phyloP scores from a whole-genome alignment of 169 alveolate species.

The Cryptosporidium tyzzeri region DNA sequence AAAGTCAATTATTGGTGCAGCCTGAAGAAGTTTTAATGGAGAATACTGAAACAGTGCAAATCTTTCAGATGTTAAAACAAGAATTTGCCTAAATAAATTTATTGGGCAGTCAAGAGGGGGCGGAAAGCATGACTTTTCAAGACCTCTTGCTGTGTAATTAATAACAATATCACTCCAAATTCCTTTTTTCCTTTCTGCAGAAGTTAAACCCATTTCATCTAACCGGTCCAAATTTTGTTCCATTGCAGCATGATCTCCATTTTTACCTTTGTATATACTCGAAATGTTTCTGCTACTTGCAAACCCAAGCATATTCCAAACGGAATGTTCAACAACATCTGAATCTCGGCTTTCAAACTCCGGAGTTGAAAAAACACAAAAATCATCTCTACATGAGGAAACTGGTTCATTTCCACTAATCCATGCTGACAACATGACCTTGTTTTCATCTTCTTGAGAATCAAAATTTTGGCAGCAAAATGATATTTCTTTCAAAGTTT shows the following conservation, averaged over 20 bases:
- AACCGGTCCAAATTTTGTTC: conserved; percentile 51
- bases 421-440: conserved; percentile 40
- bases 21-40: conserved; percentile 52
- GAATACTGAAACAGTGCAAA: conserved; percentile 68
- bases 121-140: conserved; percentile 72
- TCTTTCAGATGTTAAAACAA: conserved; percentile 70
- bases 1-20: conserved; percentile 58
- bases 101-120: conserved; percentile 75
- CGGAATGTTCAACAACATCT: neutral
- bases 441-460: conserved; percentile 2
- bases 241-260: conserved; percentile 76
- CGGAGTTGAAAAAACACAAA: conserved; percentile 67
- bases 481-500: neutral
- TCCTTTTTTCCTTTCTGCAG: conserved; percentile 34
- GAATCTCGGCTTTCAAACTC: conserved; percentile 34
- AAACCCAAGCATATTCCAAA: conserved; percentile 74
- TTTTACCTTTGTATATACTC: conserved; percentile 42
- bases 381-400: conserved; percentile 70
- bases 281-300: conserved; percentile 16
- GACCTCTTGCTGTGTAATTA: conserved; percentile 67
- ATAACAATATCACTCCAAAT: conserved; percentile 74
- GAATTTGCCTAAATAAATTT: conserved; percentile 58
- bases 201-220: conserved; percentile 58
- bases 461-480: conserved; percentile 1
- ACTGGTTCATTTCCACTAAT: conserved; percentile 54